Evolutionary conservation across 1,139 yeast species (phyloP).

Genomic region (Kluyveromyces sp.): DNA sequence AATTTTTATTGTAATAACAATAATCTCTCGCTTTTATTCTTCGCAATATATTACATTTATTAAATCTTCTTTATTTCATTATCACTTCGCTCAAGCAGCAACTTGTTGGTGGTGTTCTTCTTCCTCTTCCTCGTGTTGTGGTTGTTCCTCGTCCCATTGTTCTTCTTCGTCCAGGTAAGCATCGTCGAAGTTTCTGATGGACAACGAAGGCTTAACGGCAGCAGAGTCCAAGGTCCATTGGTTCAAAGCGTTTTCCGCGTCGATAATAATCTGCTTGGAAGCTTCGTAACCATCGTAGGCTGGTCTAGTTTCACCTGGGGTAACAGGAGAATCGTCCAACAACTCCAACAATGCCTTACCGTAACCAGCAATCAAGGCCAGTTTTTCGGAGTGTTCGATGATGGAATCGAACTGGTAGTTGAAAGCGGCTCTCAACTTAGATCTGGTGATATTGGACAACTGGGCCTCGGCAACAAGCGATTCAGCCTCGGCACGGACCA

Average conservation of each 20-base stretch:
- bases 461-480: slow-evolving; percentile 98
- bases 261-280: slow-evolving; percentile 93
- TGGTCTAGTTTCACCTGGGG: slow-evolving; percentile 99
- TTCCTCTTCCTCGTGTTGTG: slow-evolving; percentile 41
- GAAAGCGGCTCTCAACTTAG: slow-evolving; percentile 94
- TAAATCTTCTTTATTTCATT: too few species aligned
- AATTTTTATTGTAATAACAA: too few species aligned
- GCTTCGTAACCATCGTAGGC: slow-evolving; percentile 98
- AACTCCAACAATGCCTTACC: slow-evolving; percentile 96
- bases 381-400: slow-evolving; percentile 93
- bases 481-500: slow-evolving; percentile 98
- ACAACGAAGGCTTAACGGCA: slow-evolving; percentile 87
- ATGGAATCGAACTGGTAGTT: slow-evolving; percentile 94
- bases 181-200: slow-evolving; percentile 65
- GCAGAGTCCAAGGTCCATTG: slow-evolving; percentile 96
- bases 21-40: too few species aligned
- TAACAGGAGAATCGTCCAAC: slow-evolving; percentile 92
- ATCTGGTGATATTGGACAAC: slow-evolving; percentile 94
- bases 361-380: slow-evolving; percentile 95
- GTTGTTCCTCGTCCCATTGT: slow-evolving; percentile 45
- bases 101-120: slow-evolving; percentile 7
- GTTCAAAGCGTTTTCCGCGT: slow-evolving; percentile 92
- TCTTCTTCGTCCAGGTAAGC: slow-evolving; percentile 59
- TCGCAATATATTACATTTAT: too few species aligned
- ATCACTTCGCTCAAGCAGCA: slow-evolving; percentile 2